phyloP scores from a whole-genome alignment of 805 yeast species.

The Yarrowia sp. region DNA sequence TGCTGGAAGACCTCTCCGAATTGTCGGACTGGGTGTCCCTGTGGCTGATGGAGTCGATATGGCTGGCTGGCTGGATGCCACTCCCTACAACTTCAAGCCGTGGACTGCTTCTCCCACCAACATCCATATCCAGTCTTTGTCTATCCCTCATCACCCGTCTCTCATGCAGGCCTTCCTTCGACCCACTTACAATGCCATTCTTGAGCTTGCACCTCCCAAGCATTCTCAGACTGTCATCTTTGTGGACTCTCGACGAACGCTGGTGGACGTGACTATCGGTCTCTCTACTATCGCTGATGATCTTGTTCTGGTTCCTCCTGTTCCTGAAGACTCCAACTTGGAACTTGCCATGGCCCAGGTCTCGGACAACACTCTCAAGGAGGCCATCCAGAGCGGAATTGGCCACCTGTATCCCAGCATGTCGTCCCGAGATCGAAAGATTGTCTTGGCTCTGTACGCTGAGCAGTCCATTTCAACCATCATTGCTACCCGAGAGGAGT shows the following conservation, averaged over 20 bases:
- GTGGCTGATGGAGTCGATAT: slow-evolving; percentile 72
- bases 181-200: slow-evolving; percentile 46
- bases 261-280: slow-evolving; percentile 51
- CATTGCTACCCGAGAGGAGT: slow-evolving; percentile 60
- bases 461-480: slow-evolving; percentile 53
- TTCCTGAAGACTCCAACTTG: slow-evolving; percentile 42
- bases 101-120: slow-evolving; percentile 53
- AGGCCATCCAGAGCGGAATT: slow-evolving; percentile 54
- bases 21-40: slow-evolving; percentile 68
- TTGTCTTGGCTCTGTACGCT: slow-evolving; percentile 52
- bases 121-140: slow-evolving; percentile 50
- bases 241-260: slow-evolving; percentile 53
- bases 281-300: slow-evolving; percentile 43
- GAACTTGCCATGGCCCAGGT: slow-evolving; percentile 45
- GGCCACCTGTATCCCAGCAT: slow-evolving; percentile 61
- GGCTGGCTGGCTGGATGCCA: slow-evolving; percentile 83
- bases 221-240: slow-evolving; percentile 46
- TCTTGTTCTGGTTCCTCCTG: slow-evolving; percentile 38
- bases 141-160: slow-evolving; percentile 51
- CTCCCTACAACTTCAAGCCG: slow-evolving; percentile 69
- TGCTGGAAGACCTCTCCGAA: slow-evolving; percentile 42
- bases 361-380: slow-evolving; percentile 46
- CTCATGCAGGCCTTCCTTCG: slow-evolving; percentile 50
- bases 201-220: slow-evolving; percentile 32
- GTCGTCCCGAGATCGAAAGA: slow-evolving; percentile 50